Percentiles rank a stretch among this genome's conserved stretches.
Evolutionary conservation across 2,329 filamentous ascomycete species (phyloP).

Genomic region (Pseudopyricularia javanii): DNA sequence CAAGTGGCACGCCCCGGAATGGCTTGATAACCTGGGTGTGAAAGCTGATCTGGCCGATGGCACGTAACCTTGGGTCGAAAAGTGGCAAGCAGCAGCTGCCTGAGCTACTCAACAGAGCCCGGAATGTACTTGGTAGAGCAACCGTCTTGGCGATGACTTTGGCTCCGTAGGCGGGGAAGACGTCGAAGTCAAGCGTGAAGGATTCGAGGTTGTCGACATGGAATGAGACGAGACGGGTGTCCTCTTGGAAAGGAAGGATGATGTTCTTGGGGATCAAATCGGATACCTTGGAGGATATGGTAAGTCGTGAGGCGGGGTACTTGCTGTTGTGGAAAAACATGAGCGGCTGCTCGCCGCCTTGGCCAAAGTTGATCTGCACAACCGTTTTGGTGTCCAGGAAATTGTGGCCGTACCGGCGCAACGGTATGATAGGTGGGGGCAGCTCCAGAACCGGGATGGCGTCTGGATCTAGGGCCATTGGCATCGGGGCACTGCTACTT

Average conservation of each 20-base stretch:
- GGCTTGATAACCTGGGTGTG: slow-evolving; percentile 94
- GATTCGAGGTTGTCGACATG: slow-evolving; percentile 88
- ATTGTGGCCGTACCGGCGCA: slow-evolving; percentile 92
- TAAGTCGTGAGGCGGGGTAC: slow-evolving; percentile 86
- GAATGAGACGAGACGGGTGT: slow-evolving; percentile 86
- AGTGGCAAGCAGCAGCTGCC: slow-evolving; percentile 76
- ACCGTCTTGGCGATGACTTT: slow-evolving; percentile 96
- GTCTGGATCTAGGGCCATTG: slow-evolving; percentile 66
- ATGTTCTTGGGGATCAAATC: slow-evolving; percentile 95
- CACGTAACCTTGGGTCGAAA: slow-evolving; percentile 81
- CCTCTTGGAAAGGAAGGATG: slow-evolving; percentile 89
- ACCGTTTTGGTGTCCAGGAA: slow-evolving; percentile 97
- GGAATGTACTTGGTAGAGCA: slow-evolving; percentile 78
- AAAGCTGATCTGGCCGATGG: slow-evolving; percentile 90
- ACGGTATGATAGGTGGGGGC: slow-evolving; percentile 88
- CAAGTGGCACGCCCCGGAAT: slow-evolving; percentile 80
- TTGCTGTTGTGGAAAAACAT: slow-evolving; percentile 96
- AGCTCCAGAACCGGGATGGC: slow-evolving; percentile 86
- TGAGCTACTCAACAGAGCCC: slow-evolving; percentile 59
- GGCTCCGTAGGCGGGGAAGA: slow-evolving; percentile 93
- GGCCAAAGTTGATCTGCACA: slow-evolving; percentile 82
- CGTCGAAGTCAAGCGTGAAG: slow-evolving; percentile 93
- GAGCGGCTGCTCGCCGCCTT: slow-evolving; percentile 61
- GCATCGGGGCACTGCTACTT: slow-evolving; percentile 37
- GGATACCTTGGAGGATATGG: slow-evolving; percentile 91